Evolutionary conservation across 352 stramenopile species (phyloP).

Genomic region (Phytophthora cryptogea): DNA sequence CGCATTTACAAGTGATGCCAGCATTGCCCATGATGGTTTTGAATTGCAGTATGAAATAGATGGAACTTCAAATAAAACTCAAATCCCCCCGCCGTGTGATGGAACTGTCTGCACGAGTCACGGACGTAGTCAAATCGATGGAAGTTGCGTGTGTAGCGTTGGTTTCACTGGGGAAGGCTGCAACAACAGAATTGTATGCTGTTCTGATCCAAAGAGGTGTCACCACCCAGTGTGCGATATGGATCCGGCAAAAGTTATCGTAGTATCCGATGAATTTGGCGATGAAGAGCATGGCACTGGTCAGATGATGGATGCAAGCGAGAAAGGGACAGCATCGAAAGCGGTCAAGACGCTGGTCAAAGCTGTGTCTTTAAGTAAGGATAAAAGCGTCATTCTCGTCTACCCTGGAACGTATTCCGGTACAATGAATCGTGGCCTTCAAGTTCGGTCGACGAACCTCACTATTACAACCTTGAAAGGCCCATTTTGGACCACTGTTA

Average conservation of each 20-base stretch:
- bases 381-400: constrained; percentile 49
- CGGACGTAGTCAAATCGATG: constrained; percentile 35
- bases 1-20: constrained; percentile 50
- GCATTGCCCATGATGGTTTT: constrained; percentile 47
- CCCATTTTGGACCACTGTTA: constrained; percentile 49
- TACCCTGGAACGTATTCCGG: constrained; percentile 63
- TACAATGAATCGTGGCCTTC: constrained; percentile 37
- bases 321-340: constrained; percentile 58
- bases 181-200: constrained; percentile 69
- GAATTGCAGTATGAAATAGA: constrained; percentile 52
- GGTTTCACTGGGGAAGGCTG: constrained; percentile 73
- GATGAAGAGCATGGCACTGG: constrained; percentile 59
- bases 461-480: constrained; percentile 53
- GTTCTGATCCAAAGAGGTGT: constrained; percentile 41
- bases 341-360: constrained; percentile 47
- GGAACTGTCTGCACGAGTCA: constrained; percentile 41
- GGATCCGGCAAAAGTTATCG: constrained; percentile 40
- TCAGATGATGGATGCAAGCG: constrained; percentile 54
- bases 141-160: constrained; percentile 60
- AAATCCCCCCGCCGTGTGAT: constrained; percentile 41
- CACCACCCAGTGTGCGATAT: constrained; percentile 44
- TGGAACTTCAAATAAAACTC: constrained; percentile 8
- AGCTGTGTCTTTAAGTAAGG: constrained; percentile 40
- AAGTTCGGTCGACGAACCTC: constrained; percentile 21
- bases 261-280: constrained; percentile 58